Evolutionary conservation across 345 rosid genomes (phyloP), one percentile per base, ranked within the genome.

Genomic region (Populus nigra): DNA sequence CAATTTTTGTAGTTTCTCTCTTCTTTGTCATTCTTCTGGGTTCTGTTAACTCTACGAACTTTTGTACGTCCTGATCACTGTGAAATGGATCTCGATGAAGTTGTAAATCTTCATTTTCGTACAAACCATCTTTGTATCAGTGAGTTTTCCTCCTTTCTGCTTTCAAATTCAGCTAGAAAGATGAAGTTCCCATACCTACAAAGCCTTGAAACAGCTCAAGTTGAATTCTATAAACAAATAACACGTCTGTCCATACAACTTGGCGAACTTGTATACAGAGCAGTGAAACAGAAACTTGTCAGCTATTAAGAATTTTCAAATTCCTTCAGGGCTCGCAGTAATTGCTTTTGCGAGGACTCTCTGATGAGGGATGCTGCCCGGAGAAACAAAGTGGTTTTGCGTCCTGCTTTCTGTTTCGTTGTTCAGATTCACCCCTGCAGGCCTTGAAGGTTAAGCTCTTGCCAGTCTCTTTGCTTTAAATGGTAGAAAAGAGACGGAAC

Each of bases 381-480:
- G 78, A 49, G 88, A 92, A 91, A 73, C 94, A 91, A 38, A 80
- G 57, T 15, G 77, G 66, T 65, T 75, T 86, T 80, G 86, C 77
- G 85, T 86, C 77, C 74, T 79, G 5, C 79, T 81, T 55, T 59
- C 81, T 29, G 78, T 75, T 69, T 83, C 87, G 73, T 69, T 71
- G 65, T 71, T 81, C 73, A 91, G 81, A 49, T 84, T 81, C 73
- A 87, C 83, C 73, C 85, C 88, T 4, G 85, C 35, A 29, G 87
- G 83, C 82, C 78, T 88, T 17, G 88, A 59, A 62, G 88, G 91
- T 31, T 43, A 57, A 72, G 83, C 82, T 76, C 65, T 80, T 38
- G 88, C 89, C 78, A 86, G 68, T 81, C 86, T 84, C 79, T 90
- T 90, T 4, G 90, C 92, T 87, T 90, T 76, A 83, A 62, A 68